A percentile compares a stretch with the other conserved stretches of the same genome.
These are phyloP conservation scores for Senecio squalidus DNA, from an alignment of 140 eudicot species.

Conservation along the genomic window DNA sequence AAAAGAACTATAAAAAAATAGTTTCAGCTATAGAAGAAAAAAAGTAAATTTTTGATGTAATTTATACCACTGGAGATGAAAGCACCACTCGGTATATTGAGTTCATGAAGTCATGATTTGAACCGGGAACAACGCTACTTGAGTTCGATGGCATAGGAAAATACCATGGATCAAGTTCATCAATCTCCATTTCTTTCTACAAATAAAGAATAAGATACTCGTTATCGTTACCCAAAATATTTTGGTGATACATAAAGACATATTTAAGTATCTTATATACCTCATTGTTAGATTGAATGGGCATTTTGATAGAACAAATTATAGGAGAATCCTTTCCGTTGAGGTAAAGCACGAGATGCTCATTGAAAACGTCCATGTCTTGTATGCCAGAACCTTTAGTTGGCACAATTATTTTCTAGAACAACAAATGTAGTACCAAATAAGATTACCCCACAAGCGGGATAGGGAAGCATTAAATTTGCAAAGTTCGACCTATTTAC, in stretches of 20 bases:
- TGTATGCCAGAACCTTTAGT: constrained; percentile 47
- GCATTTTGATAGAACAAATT: constrained; percentile 73
- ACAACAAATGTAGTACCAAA: neutral
- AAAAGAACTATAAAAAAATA: too few relatives aligned
- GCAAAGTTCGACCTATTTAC: neutral
- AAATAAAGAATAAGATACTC: neutral
- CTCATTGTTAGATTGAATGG: constrained; percentile 44
- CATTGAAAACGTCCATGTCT: constrained; percentile 80
- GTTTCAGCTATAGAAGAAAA: neutral
- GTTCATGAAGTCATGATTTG: constrained; percentile 74
- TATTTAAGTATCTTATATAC: constrained; percentile 28
- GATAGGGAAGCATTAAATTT: neutral
- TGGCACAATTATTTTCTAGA: constrained; percentile 55
- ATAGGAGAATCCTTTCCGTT: constrained; percentile 45
- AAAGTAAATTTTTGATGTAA: constrained; percentile 4
- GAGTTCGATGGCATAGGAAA: constrained; percentile 73
- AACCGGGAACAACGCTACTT: constrained; percentile 60
- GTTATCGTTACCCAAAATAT: neutral
- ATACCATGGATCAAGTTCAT: constrained; percentile 76
- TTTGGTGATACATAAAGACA: neutral
- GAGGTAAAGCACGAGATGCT: constrained; percentile 64
- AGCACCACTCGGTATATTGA: constrained; percentile 60
- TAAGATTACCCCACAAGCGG: neutral
- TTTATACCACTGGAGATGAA: constrained; percentile 86
- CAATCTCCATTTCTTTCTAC: constrained; percentile 54